Conservation (phyloP, 148 eudicot genomes). For the Persicaria tinctoria region DNA sequence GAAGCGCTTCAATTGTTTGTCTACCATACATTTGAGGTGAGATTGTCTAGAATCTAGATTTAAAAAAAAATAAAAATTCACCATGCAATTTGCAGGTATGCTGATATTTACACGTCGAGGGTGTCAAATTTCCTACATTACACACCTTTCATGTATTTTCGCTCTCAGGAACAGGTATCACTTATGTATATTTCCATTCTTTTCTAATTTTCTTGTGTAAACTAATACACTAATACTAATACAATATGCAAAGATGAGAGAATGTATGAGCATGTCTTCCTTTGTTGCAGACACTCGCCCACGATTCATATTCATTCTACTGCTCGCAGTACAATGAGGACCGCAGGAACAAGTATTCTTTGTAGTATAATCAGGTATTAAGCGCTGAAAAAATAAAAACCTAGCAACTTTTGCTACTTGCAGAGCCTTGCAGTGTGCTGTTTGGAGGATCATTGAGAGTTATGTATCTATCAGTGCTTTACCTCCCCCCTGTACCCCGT, state of each 20-base stretch:
- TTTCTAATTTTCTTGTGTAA: neutral
- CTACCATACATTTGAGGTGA: no score
- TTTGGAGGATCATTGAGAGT: no score
- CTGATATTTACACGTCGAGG: constrained; percentile 95
- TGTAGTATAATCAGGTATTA: neutral
- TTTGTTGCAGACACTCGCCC: constrained; percentile 77
- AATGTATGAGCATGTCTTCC: neutral
- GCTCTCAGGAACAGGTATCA: constrained; percentile 88
- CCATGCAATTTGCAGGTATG: constrained; percentile 51
- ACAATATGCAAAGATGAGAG: no score
- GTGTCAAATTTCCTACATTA: constrained; percentile 93
- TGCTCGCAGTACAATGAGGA: constrained; percentile 26
- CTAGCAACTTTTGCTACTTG: neutral
- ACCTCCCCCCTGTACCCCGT: no score
- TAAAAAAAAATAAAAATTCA: neutral
- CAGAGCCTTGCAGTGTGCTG: no score
- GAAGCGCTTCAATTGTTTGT: no score
- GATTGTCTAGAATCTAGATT: no score
- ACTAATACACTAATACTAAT: no score
- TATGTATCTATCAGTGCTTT: no score
- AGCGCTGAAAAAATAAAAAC: neutral
- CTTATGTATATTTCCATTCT: neutral
- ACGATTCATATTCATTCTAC: constrained; percentile 71
- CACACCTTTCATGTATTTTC: constrained; percentile 97
- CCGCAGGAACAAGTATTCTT: constrained; percentile 5